Percentiles rank a stretch among this genome's conserved stretches.
These are phyloP conservation scores for Leucocoprinus sp. DNA, from an alignment of 768 basidiomycete species.

Conservation along the genomic window DNA sequence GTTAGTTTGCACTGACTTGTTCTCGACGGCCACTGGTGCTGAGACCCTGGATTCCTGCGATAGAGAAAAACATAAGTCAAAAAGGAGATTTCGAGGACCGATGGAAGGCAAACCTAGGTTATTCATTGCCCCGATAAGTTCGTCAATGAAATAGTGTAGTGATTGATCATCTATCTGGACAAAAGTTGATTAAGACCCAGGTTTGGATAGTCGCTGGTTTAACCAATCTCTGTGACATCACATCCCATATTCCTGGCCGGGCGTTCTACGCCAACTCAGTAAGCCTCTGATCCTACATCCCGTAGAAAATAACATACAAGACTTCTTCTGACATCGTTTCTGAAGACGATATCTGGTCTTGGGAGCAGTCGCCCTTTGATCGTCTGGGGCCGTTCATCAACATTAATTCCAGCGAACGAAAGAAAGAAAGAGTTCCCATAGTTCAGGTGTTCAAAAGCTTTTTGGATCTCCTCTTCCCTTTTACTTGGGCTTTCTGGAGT, in stretches of 20 bases:
- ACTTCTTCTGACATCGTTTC: neutral
- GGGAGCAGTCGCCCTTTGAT: constrained; percentile 30
- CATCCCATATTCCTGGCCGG: constrained; percentile 23
- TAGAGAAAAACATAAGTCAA: neutral
- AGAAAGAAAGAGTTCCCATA: constrained; percentile 32
- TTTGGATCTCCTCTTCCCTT: constrained; percentile 17
- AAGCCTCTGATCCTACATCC: neutral
- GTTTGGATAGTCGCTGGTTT: constrained; percentile 12
- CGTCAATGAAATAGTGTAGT: constrained; percentile 16
- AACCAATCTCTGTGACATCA: constrained; percentile 21
- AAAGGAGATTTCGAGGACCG: neutral
- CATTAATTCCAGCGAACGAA: constrained; percentile 28
- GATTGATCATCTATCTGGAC: constrained; percentile 12
- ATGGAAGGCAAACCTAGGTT: constrained; percentile 16
- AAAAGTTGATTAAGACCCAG: constrained; percentile 22
- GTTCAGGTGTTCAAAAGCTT: constrained; percentile 27
- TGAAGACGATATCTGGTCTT: constrained; percentile 25
- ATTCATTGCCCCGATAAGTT: constrained; percentile 18
- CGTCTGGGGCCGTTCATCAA: constrained; percentile 21
- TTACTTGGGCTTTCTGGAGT: constrained; percentile 19
- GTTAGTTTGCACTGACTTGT: neutral
- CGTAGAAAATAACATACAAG: neutral
- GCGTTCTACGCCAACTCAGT: neutral
- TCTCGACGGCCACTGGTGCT: neutral
- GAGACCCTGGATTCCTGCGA: constrained; percentile 1